These are phyloP conservation scores for Solanum sparsipilum DNA, from an alignment of 257 asterid species.

Conservation along the genomic window DNA sequence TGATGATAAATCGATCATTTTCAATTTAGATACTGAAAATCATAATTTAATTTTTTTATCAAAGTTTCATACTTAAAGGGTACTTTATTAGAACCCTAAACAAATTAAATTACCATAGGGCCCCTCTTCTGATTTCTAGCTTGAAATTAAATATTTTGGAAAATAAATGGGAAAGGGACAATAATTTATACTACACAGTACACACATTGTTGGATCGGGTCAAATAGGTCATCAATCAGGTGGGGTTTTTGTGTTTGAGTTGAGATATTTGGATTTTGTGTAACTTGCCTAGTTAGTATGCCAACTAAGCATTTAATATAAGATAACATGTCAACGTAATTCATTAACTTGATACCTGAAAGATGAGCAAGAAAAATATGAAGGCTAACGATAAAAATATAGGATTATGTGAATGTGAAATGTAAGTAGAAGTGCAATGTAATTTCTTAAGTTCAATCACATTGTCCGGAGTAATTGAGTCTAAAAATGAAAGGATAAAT, in stretches of 20 bases:
- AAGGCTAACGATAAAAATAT: not conserved
- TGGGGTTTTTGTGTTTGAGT: not conserved
- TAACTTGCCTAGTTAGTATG: not conserved
- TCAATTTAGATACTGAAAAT: not conserved
- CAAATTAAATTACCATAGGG: not conserved
- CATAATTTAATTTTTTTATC: not conserved
- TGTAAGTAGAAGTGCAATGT: not conserved
- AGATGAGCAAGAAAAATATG: not conserved
- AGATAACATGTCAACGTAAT: not conserved
- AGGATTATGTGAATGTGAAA: not conserved
- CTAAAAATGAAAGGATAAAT: not conserved
- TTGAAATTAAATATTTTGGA: not conserved
- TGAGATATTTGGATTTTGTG: not conserved
- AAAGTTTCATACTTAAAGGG: not conserved
- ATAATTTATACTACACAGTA: not conserved
- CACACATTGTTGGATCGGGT: not conserved
- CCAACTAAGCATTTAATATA: not conserved
- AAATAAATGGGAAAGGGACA: not conserved
- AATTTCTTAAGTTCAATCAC: not conserved
- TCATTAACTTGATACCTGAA: not conserved
- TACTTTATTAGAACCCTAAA: not conserved
- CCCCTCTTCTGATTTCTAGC: not conserved
- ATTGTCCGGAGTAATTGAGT: not conserved
- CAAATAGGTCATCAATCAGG: not conserved
- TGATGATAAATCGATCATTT: not conserved